Evolutionary conservation across 257 asterid genomes (phyloP).

Genomic region (Gentiana dahurica): DNA sequence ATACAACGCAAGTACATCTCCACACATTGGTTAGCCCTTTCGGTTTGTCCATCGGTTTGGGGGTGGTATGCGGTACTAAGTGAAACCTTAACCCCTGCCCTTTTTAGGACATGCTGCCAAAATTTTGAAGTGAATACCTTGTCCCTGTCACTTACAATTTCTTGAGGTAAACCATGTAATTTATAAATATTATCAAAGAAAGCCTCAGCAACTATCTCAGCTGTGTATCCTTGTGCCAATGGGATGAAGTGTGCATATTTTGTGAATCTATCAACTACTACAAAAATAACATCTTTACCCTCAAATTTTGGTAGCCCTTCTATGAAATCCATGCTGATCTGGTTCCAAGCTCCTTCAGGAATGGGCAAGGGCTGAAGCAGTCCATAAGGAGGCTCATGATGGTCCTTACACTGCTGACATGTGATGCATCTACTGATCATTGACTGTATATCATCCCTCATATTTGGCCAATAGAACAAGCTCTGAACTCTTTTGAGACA

Average conservation of each 20-base stretch:
- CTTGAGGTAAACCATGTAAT: background rate
- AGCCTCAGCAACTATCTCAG: background rate
- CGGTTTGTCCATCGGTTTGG: background rate
- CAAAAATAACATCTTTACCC: background rate
- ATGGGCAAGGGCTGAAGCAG: conserved; percentile 2
- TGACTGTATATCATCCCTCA: background rate
- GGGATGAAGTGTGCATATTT: conserved; percentile 3
- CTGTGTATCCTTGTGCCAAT: background rate
- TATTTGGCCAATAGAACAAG: too few species aligned
- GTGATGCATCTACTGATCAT: background rate
- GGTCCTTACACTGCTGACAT: background rate
- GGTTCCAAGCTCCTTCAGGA: background rate
- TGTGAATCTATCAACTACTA: background rate
- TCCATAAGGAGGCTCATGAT: background rate
- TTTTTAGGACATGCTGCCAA: background rate
- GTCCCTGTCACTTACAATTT: background rate
- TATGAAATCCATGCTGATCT: background rate
- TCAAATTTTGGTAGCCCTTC: background rate
- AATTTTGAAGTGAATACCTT: background rate
- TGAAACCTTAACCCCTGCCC: background rate
- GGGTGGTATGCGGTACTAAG: background rate
- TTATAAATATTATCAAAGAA: conserved; percentile 1
- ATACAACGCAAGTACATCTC: background rate
- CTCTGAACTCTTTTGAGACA: too few species aligned
- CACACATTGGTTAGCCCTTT: background rate